Percentiles rank a stretch among this genome's conserved stretches.
These are phyloP conservation scores for Fusarium zealandicum DNA, from an alignment of 2,329 filamentous ascomycete species.

Conservation along the genomic window DNA sequence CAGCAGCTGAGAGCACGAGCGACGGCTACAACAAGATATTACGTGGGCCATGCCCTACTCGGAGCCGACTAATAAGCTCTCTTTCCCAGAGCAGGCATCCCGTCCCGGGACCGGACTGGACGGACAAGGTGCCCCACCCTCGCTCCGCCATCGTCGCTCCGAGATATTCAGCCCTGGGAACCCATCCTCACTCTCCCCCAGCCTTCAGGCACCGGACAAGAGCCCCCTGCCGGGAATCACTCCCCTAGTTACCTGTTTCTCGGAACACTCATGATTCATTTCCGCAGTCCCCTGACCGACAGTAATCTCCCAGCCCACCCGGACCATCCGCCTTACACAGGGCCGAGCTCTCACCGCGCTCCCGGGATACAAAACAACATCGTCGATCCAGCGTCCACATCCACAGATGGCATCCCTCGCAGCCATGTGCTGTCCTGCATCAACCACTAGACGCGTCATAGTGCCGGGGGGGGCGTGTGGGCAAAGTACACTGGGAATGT, in stretches of 20 bases:
- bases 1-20: slow-evolving; percentile 3
- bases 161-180: slow-evolving; percentile 19
- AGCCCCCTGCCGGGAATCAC: slow-evolving; percentile 5
- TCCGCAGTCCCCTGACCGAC: slow-evolving; percentile 3
- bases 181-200: background rate
- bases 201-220: background rate
- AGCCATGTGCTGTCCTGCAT: slow-evolving; percentile 33
- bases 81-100: slow-evolving; percentile 32
- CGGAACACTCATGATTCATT: slow-evolving; percentile 5
- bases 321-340: slow-evolving; percentile 9
- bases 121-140: slow-evolving; percentile 17
- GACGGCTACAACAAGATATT: slow-evolving; percentile 22
- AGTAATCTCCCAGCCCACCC: slow-evolving; percentile 13
- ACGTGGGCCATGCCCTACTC: slow-evolving; percentile 12
- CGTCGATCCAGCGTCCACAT: slow-evolving; percentile 16
- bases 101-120: slow-evolving; percentile 38
- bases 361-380: background rate
- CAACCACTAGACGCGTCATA: background rate
- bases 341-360: slow-evolving; percentile 26
- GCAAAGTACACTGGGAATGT: slow-evolving; percentile 4
- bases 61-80: slow-evolving; percentile 36
- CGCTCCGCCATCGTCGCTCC: slow-evolving; percentile 13
- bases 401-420: slow-evolving; percentile 29
- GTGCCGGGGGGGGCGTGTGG: slow-evolving; percentile 25
- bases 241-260: slow-evolving; percentile 2